Evolutionary conservation across 31 red algal genomes (phyloP), one percentile per base, ranked within the genome.

Genomic region (Asparagopsis taxiformis): DNA sequence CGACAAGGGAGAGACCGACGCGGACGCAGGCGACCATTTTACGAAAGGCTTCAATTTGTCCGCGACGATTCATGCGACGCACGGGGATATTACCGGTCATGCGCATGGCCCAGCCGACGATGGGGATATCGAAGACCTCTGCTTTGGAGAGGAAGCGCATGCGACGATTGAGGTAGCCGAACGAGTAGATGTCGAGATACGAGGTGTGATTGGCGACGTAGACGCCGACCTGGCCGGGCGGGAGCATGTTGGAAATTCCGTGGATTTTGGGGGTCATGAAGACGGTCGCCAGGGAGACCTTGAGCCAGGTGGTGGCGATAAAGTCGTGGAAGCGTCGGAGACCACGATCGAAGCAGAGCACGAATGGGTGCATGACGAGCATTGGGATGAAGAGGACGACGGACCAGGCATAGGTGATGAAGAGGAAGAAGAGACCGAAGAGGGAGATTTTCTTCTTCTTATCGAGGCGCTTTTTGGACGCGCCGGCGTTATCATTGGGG

Each of bases 61-160:
- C 84, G 63, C 77, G 65, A 11, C 75, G 64, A 65, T 88, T 73
- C 36, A 75, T 67, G 31, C 96, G 91, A 34, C 59, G 52, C n/a
- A 99, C 36, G 28, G 69, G 56, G 3, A 99, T 78, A 68, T 99
- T 81, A 17, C 87, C 85, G 11, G 91, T 79, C 91, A 99, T 89
- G 11, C 46, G 43, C 96, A 99, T 94, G 25, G 96, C 96, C 90
- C 82, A 92, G 44, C 96, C 96, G 25, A 99, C 80, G 48, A 94
- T 77, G 51, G 96, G 96, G 21, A 94, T 77, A 20, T 79, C 55
- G 63, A 99, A 93, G 22, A 99, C 83, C 59, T 93, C 91, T 19
- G 81, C 68, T 62, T 99, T 99, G 50, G 91, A 94, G 23, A 99
- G 75, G 57, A 85, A 94, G 70, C 93, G 94, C 53, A 92, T 73